Conservation (phyloP, 176 grass and related monocot genomes). For the Pontederia crassipes region DNA sequence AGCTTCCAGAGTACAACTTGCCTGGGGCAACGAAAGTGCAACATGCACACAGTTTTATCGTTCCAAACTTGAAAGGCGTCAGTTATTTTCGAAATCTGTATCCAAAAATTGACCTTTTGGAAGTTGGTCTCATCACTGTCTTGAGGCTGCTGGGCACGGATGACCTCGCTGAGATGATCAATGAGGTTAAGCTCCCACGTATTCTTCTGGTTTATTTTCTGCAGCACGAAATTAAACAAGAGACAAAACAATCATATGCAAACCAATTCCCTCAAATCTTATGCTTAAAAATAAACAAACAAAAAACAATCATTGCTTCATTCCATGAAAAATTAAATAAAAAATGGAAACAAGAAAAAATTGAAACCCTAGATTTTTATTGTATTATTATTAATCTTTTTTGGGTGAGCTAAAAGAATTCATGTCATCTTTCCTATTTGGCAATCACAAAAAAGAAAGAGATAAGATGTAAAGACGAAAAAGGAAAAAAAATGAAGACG, state of each 20-base stretch:
- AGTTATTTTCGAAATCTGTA: no score
- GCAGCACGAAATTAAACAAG: constrained; percentile 1
- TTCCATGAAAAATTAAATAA: no score
- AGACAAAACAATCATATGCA: neutral
- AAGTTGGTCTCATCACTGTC: constrained; percentile 93
- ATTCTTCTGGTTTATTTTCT: constrained; percentile 99
- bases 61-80: no score
- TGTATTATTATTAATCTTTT: no score
- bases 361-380: no score
- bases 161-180: constrained; percentile 84
- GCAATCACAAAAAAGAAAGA: neutral
- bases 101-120: constrained; percentile 61
- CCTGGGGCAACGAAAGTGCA: constrained; percentile 24
- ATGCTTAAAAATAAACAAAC: no score
- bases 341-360: no score
- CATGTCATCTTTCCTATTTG: no score
- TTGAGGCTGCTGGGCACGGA: constrained; percentile 41
- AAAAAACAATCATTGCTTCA: no score
- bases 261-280: neutral
- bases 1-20: constrained; percentile 88
- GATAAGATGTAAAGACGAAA: no score
- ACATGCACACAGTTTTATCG: neutral
- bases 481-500: neutral
- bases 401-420: no score
- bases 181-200: constrained; percentile 92